These are phyloP conservation scores for Pseudovirgaria hyperparasitica DNA, from an alignment of 2,329 filamentous ascomycete species.

Conservation along the genomic window DNA sequence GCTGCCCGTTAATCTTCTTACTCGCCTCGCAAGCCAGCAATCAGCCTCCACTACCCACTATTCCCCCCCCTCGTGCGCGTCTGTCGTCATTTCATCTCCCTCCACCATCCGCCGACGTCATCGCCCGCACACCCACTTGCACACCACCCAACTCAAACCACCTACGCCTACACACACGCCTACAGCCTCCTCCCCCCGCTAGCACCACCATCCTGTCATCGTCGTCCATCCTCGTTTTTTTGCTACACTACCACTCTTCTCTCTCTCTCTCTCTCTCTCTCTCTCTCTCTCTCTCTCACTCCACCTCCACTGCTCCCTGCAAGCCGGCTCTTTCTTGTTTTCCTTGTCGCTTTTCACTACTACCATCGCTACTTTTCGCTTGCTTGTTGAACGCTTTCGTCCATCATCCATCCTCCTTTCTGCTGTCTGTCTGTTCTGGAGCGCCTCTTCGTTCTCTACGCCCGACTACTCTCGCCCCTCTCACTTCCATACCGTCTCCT, in stretches of 20 bases:
- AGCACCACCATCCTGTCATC: slow-evolving; percentile 1
- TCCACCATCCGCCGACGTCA: background rate
- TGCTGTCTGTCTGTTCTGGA: too few relatives aligned
- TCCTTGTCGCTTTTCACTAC: slow-evolving; percentile 2
- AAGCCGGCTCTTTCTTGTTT: background rate
- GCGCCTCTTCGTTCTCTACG: too few relatives aligned
- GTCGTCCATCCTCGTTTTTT: too few relatives aligned
- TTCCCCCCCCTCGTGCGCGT: background rate
- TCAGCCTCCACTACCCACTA: background rate
- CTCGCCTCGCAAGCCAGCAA: too few relatives aligned
- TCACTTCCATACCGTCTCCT: too few relatives aligned
- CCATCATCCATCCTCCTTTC: too few relatives aligned
- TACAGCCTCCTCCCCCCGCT: background rate
- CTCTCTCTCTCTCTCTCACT: slow-evolving; percentile 1
- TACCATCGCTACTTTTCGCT: too few relatives aligned
- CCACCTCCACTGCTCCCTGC: slow-evolving; percentile 1
- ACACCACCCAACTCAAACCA: background rate
- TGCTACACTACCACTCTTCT: too few relatives aligned
- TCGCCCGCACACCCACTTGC: background rate
- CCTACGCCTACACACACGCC: background rate
- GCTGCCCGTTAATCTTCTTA: too few relatives aligned
- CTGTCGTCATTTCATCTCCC: background rate
- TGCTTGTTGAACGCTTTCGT: too few relatives aligned
- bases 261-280: background rate
- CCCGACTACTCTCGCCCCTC: too few relatives aligned